These are phyloP conservation scores for Cylindrotheca fusiformis DNA, from an alignment of 108 stramenopile species.

Conservation along the genomic window DNA sequence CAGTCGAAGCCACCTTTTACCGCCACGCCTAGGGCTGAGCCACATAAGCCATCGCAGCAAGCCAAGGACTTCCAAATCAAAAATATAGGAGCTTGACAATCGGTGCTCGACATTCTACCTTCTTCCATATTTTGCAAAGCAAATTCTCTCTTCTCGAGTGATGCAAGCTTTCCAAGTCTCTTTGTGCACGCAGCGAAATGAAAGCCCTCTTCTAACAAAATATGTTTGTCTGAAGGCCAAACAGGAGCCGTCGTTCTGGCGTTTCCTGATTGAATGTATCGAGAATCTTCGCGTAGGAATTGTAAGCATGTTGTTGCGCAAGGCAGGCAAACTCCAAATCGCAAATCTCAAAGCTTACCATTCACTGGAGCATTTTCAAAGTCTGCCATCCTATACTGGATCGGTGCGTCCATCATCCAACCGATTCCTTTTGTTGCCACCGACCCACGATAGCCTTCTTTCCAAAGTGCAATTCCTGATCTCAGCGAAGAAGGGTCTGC, in stretches of 20 bases:
- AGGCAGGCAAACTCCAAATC: neutral
- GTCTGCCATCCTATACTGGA: conserved; percentile 77
- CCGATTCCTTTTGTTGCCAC: conserved; percentile 53
- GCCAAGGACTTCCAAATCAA: conserved; percentile 65
- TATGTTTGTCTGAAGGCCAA: conserved; percentile 81
- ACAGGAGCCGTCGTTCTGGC: conserved; percentile 40
- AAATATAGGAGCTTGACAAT: conserved; percentile 29
- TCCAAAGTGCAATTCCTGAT: conserved; percentile 71
- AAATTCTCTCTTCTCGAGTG: conserved; percentile 37
- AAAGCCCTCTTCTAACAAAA: conserved; percentile 68
- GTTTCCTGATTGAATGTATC: conserved; percentile 6
- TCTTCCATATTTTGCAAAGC: conserved; percentile 12
- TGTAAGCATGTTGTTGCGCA: conserved; percentile 4
- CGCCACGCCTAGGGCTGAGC: conserved; percentile 61
- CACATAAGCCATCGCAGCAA: conserved; percentile 80
- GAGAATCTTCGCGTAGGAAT: neutral
- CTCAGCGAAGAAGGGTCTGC: conserved; percentile 79
- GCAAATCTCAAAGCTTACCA: conserved; percentile 14
- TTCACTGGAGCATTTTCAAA: conserved; percentile 60
- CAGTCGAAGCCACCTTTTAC: conserved; percentile 78
- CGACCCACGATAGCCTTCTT: conserved; percentile 57
- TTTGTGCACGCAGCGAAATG: conserved; percentile 86
- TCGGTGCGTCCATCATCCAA: conserved; percentile 71
- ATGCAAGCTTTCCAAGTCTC: conserved; percentile 77
- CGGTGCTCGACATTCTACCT: neutral